Conservation (phyloP, 2,329 filamentous ascomycete genomes). For the Colletotrichum sp. region DNA sequence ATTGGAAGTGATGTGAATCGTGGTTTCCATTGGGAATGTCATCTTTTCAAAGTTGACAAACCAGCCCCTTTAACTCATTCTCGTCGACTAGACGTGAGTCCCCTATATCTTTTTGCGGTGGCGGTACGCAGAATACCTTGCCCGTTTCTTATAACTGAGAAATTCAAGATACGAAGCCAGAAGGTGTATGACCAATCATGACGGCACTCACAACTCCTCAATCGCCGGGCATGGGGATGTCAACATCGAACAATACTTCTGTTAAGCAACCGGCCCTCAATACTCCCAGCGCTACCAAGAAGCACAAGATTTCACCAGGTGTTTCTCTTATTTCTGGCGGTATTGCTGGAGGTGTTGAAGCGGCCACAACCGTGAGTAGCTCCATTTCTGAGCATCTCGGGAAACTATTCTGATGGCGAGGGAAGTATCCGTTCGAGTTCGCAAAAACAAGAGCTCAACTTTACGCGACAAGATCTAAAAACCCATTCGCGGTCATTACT, state of each 20-base stretch:
- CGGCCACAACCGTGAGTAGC: conserved; percentile 47
- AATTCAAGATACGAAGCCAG: neutral
- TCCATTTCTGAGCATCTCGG: neutral
- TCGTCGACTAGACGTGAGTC: neutral
- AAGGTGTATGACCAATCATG: neutral
- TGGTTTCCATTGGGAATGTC: neutral
- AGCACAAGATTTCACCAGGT: conserved; percentile 36
- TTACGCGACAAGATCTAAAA: conserved; percentile 44
- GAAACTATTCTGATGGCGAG: neutral
- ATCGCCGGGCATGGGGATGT: neutral
- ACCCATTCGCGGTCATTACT: conserved; percentile 62
- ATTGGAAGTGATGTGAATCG: neutral
- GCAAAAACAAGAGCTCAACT: conserved; percentile 70
- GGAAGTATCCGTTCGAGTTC: conserved; percentile 71
- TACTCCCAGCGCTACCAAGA: neutral
- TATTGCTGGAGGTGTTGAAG: conserved; percentile 58
- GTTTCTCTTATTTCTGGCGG: conserved; percentile 57
- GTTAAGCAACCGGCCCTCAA: neutral
- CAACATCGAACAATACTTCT: neutral
- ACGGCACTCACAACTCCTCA: neutral
- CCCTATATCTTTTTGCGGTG: neutral
- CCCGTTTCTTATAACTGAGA: neutral
- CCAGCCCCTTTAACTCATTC: neutral
- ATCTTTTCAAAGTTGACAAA: neutral
- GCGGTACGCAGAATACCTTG: neutral